Evolutionary conservation across 2,329 filamentous ascomycete genomes (phyloP), one percentile per base, ranked within the genome.

Genomic region (Cadophora malorum): DNA sequence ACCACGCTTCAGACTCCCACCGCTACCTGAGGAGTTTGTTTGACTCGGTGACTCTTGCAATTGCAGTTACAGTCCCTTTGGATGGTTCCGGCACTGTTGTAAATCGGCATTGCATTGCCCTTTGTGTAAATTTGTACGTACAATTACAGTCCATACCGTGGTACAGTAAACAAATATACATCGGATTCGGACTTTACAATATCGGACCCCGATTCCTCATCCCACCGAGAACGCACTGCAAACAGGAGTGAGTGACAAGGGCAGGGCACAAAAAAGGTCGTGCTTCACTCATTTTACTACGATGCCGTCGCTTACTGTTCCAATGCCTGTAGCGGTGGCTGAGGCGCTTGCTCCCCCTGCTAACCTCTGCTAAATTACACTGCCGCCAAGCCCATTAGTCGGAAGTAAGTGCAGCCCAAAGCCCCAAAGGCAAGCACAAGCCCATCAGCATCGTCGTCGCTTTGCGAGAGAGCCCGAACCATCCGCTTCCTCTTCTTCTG

Each of bases 321-420:
- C 45, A n/a, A n/a, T 41, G 31, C 14, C 50, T 60, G 33, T 47
- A 53, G 61, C n/a, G n/a, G 64, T 65, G 64, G 64, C 64, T 65
- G 64, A 60, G 49, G 63, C 38, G 52, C 50, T n/a, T 47, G 9
- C 31, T 41, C 61, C 38, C 31, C 41, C 41, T 45, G 41, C 41
- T 16, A 14, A 19, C 10, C 14, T 19, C 55, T 38, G 31, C 33
- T 23, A 64, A 56, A 58, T 64, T 64, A 47, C 23, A 58, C 38
- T n/a, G 4, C 8, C 64, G 55, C 64, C 64, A 65, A 65, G 64
- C 25, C 41, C 16, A 28, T 47, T 50, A 60, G 53, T 25, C 25
- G 14, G 23, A 63, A 25, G 28, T 35, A 25, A 52, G 47, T 38
- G 41, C 21, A 49, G 45, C 45, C 45, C 45, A 49, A n/a, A 38